A percentile compares a stretch with the other conserved stretches of the same genome.
These are phyloP conservation scores for Cytospora piceicola DNA, from an alignment of 2,329 filamentous ascomycete genomes.

Conservation along the genomic window DNA sequence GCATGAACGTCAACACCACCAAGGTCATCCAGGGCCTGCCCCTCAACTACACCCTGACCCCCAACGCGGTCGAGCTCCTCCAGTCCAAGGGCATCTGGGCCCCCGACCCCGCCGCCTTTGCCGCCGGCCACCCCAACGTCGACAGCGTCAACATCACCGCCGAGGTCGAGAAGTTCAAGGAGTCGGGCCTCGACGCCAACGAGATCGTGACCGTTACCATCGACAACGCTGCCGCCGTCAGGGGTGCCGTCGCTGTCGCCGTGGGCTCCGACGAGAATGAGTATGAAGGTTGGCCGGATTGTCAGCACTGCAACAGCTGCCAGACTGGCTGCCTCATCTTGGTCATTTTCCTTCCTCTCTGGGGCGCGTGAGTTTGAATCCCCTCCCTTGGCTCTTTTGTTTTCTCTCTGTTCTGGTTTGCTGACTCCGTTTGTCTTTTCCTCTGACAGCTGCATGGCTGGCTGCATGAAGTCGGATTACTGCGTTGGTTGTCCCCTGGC, in stretches of 20 bases:
- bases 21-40: neutral
- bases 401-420: neutral
- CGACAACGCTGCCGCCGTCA: neutral
- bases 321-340: neutral
- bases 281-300: too few relatives aligned
- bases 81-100: constrained; percentile 9
- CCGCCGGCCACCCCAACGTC: neutral
- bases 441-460: neutral
- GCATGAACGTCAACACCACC: too few relatives aligned
- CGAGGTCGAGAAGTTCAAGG: constrained; percentile 1
- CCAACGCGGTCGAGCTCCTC: constrained; percentile 13
- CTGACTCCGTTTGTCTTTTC: too few relatives aligned
- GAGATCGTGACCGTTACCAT: constrained; percentile 2
- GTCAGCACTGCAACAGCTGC: neutral
- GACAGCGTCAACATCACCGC: constrained; percentile 10
- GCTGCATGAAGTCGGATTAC: neutral
- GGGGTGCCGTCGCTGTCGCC: too few relatives aligned
- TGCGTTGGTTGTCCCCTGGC: neutral
- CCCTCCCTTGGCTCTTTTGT: neutral
- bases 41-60: neutral
- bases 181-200: constrained; percentile 2
- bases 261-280: too few relatives aligned
- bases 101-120: constrained; percentile 7
- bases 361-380: too few relatives aligned
- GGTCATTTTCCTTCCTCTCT: neutral